Evolutionary conservation across 2,329 filamentous ascomycete species (phyloP).

Genomic region (Fusarium abutilonis): DNA sequence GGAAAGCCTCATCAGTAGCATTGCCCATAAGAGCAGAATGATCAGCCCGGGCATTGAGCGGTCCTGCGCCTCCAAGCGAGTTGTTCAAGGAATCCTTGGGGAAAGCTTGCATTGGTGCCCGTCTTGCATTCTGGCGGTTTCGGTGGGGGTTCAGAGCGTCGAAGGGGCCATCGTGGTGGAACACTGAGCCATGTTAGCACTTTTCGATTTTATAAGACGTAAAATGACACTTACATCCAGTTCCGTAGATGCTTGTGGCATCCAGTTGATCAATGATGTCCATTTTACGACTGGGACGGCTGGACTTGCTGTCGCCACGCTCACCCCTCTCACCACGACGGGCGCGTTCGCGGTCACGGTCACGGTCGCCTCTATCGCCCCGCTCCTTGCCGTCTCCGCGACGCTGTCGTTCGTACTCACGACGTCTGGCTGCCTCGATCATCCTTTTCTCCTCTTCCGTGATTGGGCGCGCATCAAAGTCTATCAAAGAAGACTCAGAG

Average conservation of each 20-base stretch:
- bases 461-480: slow-evolving; percentile 64
- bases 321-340: slow-evolving; percentile 48
- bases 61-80: slow-evolving; percentile 85
- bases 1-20: slow-evolving; percentile 83
- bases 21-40: slow-evolving; percentile 87
- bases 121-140: slow-evolving; percentile 82
- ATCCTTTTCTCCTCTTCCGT: slow-evolving; percentile 62
- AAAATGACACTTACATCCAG: slow-evolving; percentile 73
- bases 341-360: slow-evolving; percentile 36
- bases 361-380: slow-evolving; percentile 51
- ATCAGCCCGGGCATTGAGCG: slow-evolving; percentile 82
- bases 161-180: slow-evolving; percentile 97
- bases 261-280: slow-evolving; percentile 98
- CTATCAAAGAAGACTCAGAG: slow-evolving; percentile 80
- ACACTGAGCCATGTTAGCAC: slow-evolving; percentile 67
- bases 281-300: slow-evolving; percentile 64
- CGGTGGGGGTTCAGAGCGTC: slow-evolving; percentile 95
- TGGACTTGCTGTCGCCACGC: slow-evolving; percentile 56
- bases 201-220: not conserved
- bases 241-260: slow-evolving; percentile 94
- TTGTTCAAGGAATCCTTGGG: slow-evolving; percentile 94
- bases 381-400: slow-evolving; percentile 41
- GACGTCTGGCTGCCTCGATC: slow-evolving; percentile 50
- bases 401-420: slow-evolving; percentile 40
- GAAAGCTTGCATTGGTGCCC: slow-evolving; percentile 96